Evolutionary conservation across 371 early-diverging fungal species (phyloP), one percentile per base, ranked within the genome.

Genomic region (Chytridium lagenaria): DNA sequence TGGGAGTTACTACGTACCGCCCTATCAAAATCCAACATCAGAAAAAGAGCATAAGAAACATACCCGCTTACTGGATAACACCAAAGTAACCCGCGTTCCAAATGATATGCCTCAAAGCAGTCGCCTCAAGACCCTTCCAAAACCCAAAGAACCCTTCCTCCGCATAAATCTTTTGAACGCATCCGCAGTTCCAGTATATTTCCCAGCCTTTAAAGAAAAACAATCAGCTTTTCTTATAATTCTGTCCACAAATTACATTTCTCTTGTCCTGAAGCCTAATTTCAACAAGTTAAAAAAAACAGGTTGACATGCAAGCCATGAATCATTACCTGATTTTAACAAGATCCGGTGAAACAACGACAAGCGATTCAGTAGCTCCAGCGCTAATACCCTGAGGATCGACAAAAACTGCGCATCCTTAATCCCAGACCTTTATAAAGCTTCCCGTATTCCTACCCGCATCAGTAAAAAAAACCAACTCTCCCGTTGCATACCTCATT

Each of bases 111-210:
- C 98, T 89, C 93, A 95, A 95, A 61, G 97, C 79, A 26, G 98
- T 97, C 38, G 97, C 92, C 81, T 98, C 98, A 67, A 97, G 82
- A 44, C 98, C 98, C 57, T 92, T 94, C 84, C 85, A 95, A 75
- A 98, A 89, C n/a, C 94, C 96, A 74, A 90, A 70, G 22, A 89
- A 83, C 64, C 93, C 95, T 80, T 95, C 93, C 31, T 88, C 81
- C 55, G 82, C 84, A 63, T 89, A 79, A 67, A 95, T 92, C 85
- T 94, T 92, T 73, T 70, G 52, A 78, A 67, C 23, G 72, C 76
- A 51, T 79, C 82, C 37, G 59, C 69, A 12, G 72, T 78, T 22
- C 59, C 63, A 37, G 81, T 87, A 81, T 93, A 96, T 83, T 90
- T 90, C 30, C 92, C 91, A 34, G 90, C 86, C 90, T 89, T 40